These are phyloP conservation scores for Neonectria magnoliae DNA, from an alignment of 2,329 filamentous ascomycete species.

Conservation along the genomic window DNA sequence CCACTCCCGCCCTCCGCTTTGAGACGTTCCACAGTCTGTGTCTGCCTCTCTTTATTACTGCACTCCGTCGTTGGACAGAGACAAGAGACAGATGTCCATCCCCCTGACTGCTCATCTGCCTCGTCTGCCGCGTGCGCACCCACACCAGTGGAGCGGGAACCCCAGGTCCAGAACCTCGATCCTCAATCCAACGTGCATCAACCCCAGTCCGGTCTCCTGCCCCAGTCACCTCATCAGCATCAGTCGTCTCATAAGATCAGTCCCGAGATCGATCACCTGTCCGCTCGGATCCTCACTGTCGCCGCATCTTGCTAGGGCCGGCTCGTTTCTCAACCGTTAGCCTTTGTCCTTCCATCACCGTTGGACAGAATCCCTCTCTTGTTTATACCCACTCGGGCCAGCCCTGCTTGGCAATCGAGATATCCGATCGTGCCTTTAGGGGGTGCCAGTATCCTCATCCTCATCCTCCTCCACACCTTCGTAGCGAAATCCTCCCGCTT, in stretches of 20 bases:
- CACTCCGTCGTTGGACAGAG: neutral
- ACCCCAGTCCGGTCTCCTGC: conserved; percentile 28
- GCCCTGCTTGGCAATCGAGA: conserved; percentile 37
- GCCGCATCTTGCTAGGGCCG: conserved; percentile 25
- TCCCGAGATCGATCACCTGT: conserved; percentile 39
- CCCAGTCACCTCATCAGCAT: conserved; percentile 40
- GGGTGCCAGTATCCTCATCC: conserved; percentile 29
- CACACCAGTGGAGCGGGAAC: conserved; percentile 30
- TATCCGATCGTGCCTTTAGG: conserved; percentile 35
- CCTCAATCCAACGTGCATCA: conserved; percentile 33
- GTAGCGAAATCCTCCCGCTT: conserved; percentile 22
- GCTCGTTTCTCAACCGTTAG: conserved; percentile 32
- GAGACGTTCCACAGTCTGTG: neutral
- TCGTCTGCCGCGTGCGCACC: conserved; percentile 30
- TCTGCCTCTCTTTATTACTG: neutral
- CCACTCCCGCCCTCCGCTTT: neutral
- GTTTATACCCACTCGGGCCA: conserved; percentile 27
- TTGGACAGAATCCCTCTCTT: conserved; percentile 32
- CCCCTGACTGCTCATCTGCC: neutral
- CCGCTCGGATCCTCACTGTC: conserved; percentile 29
- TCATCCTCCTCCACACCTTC: conserved; percentile 20
- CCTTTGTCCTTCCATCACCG: conserved; percentile 26
- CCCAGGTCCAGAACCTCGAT: conserved; percentile 39
- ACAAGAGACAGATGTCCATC: neutral
- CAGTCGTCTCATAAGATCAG: conserved; percentile 39